phyloP scores from a whole-genome alignment of 805 yeast species.

The Ogataea minuta region DNA sequence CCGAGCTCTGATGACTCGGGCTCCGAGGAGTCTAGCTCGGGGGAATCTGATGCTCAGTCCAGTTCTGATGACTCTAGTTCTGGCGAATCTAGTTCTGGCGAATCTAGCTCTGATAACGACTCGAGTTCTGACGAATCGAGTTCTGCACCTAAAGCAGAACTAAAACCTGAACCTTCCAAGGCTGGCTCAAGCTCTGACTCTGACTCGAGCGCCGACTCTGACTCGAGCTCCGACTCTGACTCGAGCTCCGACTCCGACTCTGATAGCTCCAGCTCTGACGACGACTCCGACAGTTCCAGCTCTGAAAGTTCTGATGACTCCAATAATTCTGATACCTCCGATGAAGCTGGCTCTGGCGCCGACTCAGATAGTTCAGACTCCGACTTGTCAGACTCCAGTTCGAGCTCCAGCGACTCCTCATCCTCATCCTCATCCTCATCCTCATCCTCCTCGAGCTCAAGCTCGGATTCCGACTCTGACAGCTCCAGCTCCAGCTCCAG shows the following conservation, averaged over 20 bases:
- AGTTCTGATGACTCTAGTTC: slow-evolving; percentile 4
- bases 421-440: slow-evolving; percentile 13
- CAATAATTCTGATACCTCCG: slow-evolving; percentile 6
- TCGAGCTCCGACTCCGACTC: slow-evolving; percentile 10
- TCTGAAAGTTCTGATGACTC: slow-evolving; percentile 2
- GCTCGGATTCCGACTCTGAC: slow-evolving; percentile 16
- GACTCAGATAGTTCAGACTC: slow-evolving; percentile 5
- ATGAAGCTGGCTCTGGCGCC: background rate
- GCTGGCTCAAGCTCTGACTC: too few relatives aligned
- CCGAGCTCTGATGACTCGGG: slow-evolving; percentile 11
- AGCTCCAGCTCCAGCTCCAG: background rate
- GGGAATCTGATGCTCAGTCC: slow-evolving; percentile 8
- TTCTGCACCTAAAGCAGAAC: too few relatives aligned
- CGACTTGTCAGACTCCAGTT: slow-evolving; percentile 17
- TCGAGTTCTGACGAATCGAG: too few relatives aligned
- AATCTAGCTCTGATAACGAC: too few relatives aligned
- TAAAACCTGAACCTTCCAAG: too few relatives aligned
- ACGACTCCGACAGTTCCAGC: background rate
- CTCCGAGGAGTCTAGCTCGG: slow-evolving; percentile 11
- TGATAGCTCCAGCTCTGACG: too few relatives aligned
- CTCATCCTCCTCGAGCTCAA: too few relatives aligned
- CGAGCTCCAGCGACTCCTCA: slow-evolving; percentile 10
- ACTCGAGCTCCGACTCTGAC: slow-evolving; percentile 12
- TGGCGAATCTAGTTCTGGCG: too few relatives aligned
- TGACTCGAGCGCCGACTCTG: too few relatives aligned